A percentile compares a stretch with the other conserved stretches of the same genome.
Evolutionary conservation across 257 asterid genomes (phyloP).

Genomic region (Craterostigma plantagineum): DNA sequence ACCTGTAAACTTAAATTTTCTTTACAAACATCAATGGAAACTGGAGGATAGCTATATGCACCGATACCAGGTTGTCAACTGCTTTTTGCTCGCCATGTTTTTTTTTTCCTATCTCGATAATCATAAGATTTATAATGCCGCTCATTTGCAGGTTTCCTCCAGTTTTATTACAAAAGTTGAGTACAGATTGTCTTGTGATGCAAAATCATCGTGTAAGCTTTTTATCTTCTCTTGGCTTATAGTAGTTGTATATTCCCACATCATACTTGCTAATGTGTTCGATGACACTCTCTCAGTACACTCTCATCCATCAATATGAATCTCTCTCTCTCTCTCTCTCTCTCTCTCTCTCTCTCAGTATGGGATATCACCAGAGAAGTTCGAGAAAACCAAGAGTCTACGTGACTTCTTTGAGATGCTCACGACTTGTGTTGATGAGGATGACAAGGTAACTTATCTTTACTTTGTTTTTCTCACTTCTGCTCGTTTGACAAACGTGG

Average conservation of each 20-base stretch:
- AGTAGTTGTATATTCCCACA: slow-evolving; percentile 9
- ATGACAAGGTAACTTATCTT: slow-evolving; percentile 34
- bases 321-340: slow-evolving; percentile 10
- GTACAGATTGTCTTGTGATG: slow-evolving; percentile 83
- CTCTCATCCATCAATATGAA: no score
- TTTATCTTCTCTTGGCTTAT: no score
- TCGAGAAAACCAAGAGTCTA: slow-evolving; percentile 22
- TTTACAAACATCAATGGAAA: no score
- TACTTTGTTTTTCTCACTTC: slow-evolving; percentile 4
- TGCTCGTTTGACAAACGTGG: slow-evolving; percentile 1
- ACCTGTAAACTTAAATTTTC: no score
- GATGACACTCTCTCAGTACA: slow-evolving; percentile 2
- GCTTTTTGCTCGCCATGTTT: no score
- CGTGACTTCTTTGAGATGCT: slow-evolving; percentile 53
- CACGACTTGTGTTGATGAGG: slow-evolving; percentile 57
- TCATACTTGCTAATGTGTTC: neutral
- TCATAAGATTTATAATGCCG: neutral
- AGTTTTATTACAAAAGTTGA: slow-evolving; percentile 45
- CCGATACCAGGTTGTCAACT: no score
- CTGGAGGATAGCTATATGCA: no score
- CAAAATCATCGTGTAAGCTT: slow-evolving; percentile 46
- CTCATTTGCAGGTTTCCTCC: slow-evolving; percentile 61
- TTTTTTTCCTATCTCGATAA: no score
- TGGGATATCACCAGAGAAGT: slow-evolving; percentile 71
- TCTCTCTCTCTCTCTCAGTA: slow-evolving; percentile 30